A percentile compares a stretch with the other conserved stretches of the same genome.
Conservation (phyloP, 345 rosid species). For the Syzygium oleosum region DNA sequence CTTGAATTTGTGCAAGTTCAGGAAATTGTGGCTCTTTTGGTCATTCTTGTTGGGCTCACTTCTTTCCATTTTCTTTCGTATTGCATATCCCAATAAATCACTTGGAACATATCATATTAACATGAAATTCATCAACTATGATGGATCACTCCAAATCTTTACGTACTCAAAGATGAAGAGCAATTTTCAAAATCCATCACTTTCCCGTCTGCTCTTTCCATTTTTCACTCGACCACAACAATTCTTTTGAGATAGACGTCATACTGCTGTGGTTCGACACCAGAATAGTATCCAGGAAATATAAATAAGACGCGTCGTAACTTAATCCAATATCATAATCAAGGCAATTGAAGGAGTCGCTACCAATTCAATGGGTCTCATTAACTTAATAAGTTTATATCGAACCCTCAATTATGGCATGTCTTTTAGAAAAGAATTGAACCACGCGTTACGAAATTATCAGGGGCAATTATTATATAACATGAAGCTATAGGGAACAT, state of each 20-base stretch:
- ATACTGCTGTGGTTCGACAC: neutral
- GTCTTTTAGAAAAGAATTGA: neutral
- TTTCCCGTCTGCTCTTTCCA: neutral
- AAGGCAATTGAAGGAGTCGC: neutral
- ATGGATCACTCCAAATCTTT: neutral
- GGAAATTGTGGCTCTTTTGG: neutral
- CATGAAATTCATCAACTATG: neutral
- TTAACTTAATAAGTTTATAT: neutral
- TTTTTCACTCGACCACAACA: neutral
- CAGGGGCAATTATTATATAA: neutral
- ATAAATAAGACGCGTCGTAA: rapidly evolving
- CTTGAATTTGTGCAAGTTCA: neutral
- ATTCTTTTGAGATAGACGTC: neutral
- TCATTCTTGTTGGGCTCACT: neutral
- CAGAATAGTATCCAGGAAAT: neutral
- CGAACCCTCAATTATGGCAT: neutral
- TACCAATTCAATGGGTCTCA: neutral
- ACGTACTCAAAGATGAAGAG: neutral
- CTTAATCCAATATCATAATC: neutral
- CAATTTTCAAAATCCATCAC: neutral
- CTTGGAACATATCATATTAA: neutral
- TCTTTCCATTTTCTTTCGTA: neutral
- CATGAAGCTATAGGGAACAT: neutral
- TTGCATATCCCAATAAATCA: neutral
- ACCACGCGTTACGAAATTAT: neutral